Evolutionary conservation across 495 filamentous ascomycete species (phyloP), one percentile per base, ranked within the genome.

Genomic region (Penicillium dipodomyicola): DNA sequence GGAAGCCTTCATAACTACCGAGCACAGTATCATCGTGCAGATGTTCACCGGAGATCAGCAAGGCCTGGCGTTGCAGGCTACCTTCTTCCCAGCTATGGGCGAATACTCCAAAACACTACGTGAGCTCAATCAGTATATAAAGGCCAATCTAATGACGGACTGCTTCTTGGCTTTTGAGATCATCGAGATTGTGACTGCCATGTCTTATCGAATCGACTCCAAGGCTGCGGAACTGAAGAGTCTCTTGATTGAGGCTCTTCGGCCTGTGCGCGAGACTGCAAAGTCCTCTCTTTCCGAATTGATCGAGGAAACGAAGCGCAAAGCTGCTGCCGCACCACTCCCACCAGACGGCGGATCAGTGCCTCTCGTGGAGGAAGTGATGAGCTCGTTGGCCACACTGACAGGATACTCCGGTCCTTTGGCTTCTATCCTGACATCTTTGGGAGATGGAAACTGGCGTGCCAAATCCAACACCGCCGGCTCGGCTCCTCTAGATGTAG

Each of bases 161-260:
- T 96, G 95, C 74, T 99, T 89, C 68, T 81, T 99, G 23, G 92
- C 91, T 4, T 99, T 95, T 67, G 94, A 99, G 67, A 92, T 97
- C 52, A 88, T 96, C 43, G 93, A 96, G 62, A 90, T 96, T 56
- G 88, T 99, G 41, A 89, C 89, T 3, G 80, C 80, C 33, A 81
- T 95, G 56, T 91, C 89, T 12, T 84, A 87, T 58, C 84, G 87
- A 45, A 78, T 99, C 7, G 95, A 95, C 51, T 73, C 78, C 3
- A 85, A 87, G 63, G 94, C 90, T 5, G 91, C 90, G 2, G 92
- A 96, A 67, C 82, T 96, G 39, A 96, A 96, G 68, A 81, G 82
- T 35, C 80, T 87, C 12, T 84, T 97, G 44, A 84, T 88, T 1
- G 91, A 96, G 32, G 89, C 91, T 2, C 77, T 97, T 17, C 89